A percentile compares a stretch with the other conserved stretches of the same genome.
Conservation (phyloP, 331 rosid genomes). For the Malus hybrid region DNA sequence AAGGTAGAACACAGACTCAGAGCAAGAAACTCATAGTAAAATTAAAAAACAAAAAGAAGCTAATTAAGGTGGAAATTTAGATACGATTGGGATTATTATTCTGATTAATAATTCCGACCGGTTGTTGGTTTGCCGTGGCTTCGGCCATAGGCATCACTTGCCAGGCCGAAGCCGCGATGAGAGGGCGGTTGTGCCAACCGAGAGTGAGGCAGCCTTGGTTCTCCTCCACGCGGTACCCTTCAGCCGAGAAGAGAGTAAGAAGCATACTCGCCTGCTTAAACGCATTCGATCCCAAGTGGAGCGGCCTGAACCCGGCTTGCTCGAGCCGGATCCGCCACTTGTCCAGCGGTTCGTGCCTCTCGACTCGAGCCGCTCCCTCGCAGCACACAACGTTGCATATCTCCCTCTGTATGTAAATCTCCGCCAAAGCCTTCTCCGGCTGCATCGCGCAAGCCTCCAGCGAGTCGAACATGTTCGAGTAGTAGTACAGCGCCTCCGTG, state of each 20-base stretch:
- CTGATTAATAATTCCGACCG: conserved; percentile 11
- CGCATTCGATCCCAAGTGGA: conserved; percentile 68
- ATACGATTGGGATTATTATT: background rate
- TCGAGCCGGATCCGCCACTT: conserved; percentile 55
- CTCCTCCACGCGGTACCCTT: conserved; percentile 72
- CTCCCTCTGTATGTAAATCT: conserved; percentile 63
- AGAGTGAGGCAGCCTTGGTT: conserved; percentile 65
- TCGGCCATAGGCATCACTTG: conserved; percentile 24
- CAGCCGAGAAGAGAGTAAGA: conserved; percentile 64
- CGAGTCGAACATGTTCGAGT: conserved; percentile 85
- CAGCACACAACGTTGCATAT: conserved; percentile 72
- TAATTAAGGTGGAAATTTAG: background rate
- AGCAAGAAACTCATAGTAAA: background rate
- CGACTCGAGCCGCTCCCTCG: conserved; percentile 62
- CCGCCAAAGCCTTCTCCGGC: conserved; percentile 64
- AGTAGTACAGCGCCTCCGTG: conserved; percentile 75
- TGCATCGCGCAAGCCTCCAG: conserved; percentile 60
- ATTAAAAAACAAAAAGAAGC: background rate
- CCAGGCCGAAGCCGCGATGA: conserved; percentile 84
- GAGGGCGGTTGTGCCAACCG: conserved; percentile 88
- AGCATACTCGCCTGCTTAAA: conserved; percentile 80
- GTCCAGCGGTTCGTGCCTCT: conserved; percentile 64
- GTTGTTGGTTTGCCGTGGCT: background rate
- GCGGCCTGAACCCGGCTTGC: conserved; percentile 50
- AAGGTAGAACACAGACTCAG: background rate